Evolutionary conservation across 2,329 filamentous ascomycete species (phyloP).

Genomic region (Fusarium fracticaudum): DNA sequence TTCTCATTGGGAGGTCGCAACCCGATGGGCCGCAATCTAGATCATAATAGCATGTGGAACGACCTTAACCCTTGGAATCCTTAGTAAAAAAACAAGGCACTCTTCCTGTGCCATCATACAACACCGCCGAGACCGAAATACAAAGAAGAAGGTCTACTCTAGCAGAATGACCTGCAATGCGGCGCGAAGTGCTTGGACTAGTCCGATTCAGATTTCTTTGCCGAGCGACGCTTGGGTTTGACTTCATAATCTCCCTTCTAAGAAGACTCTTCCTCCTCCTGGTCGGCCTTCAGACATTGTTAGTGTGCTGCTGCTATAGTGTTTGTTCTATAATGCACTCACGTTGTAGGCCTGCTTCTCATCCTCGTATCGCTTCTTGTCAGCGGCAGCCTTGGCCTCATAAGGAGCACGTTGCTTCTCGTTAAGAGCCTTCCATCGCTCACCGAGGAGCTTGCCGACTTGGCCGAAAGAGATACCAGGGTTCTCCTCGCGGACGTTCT

Average conservation of each 20-base stretch:
- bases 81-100: conserved; percentile 51
- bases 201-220: conserved; percentile 17
- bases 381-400: conserved; percentile 93
- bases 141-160: conserved; percentile 43
- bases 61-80: conserved; percentile 49
- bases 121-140: conserved; percentile 53
- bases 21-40: conserved; percentile 43
- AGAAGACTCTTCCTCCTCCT: conserved; percentile 67
- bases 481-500: conserved; percentile 98
- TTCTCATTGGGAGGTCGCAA: conserved; percentile 40
- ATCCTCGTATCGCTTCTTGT: conserved; percentile 99
- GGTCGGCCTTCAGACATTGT: conserved; percentile 60
- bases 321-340: conserved; percentile 50
- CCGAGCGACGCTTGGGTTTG: conserved; percentile 20
- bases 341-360: conserved; percentile 96
- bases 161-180: conserved; percentile 21
- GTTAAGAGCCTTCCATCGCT: conserved; percentile 97
- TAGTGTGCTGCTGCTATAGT: conserved; percentile 36
- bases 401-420: conserved; percentile 94
- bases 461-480: conserved; percentile 98
- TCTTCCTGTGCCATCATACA: conserved; percentile 55
- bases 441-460: conserved; percentile 97
- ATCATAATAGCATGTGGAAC: conserved; percentile 47
- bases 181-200: conserved; percentile 15
- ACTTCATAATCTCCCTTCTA: conserved; percentile 36